phyloP scores from a whole-genome alignment of 371 early-diverging fungal genomes.

The Haplosporangium sp. region DNA sequence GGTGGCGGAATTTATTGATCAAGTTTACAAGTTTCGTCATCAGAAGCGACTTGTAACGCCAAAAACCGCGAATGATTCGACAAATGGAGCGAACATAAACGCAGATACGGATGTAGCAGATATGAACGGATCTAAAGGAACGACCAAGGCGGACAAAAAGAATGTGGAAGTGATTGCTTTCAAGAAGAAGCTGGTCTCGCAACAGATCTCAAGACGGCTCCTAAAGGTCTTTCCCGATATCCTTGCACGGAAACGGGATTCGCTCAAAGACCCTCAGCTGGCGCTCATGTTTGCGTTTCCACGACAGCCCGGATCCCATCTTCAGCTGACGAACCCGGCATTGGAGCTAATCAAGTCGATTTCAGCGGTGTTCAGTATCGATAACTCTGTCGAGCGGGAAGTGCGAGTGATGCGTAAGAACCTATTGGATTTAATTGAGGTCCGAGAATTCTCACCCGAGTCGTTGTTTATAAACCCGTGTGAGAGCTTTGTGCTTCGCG shows the following conservation, averaged over 20 bases:
- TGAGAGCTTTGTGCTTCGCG: constrained; percentile 77
- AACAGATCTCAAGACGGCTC: constrained; percentile 61
- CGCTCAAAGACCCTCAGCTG: constrained; percentile 46
- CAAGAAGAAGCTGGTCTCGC: constrained; percentile 60
- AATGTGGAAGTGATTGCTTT: constrained; percentile 36
- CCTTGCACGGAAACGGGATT: constrained; percentile 33
- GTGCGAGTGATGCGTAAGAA: constrained; percentile 81
- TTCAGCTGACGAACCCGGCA: constrained; percentile 62
- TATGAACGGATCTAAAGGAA: constrained; percentile 6
- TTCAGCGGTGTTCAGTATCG: constrained; percentile 75
- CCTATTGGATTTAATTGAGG: constrained; percentile 73
- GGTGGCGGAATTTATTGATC: constrained; percentile 67
- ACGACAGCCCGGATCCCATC: constrained; percentile 75
- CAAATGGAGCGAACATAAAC: constrained; percentile 18
- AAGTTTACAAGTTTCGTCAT: constrained; percentile 58
- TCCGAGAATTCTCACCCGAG: constrained; percentile 84
- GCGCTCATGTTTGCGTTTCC: constrained; percentile 66
- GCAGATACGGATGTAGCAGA: neutral
- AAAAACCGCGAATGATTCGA: constrained; percentile 1
- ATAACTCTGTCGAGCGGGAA: constrained; percentile 68
- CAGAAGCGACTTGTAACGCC: constrained; percentile 30
- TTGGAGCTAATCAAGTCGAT: constrained; percentile 73
- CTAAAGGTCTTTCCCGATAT: constrained; percentile 59
- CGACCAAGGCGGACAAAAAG: constrained; percentile 42
- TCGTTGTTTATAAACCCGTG: constrained; percentile 86